Percentiles rank a stretch among this genome's conserved stretches.
phyloP scores from a whole-genome alignment of 2,329 filamentous ascomycete genomes.

The Colletotrichum scovillei region DNA sequence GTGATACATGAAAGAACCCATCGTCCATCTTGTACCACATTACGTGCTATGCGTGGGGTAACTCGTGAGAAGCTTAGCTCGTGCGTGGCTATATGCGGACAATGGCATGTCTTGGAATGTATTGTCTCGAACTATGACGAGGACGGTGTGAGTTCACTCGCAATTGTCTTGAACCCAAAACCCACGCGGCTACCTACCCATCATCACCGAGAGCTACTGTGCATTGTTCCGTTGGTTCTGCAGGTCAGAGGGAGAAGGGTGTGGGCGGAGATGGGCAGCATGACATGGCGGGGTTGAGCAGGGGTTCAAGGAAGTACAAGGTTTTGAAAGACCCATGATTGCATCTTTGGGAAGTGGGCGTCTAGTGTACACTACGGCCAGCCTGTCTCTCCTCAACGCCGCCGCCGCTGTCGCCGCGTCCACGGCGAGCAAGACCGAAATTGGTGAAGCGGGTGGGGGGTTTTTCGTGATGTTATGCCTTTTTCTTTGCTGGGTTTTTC shows the following conservation, averaged over 20 bases:
- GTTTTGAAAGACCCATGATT: conserved; percentile 19
- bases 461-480: neutral
- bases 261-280: conserved; percentile 28
- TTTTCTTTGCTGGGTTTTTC: neutral
- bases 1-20: neutral
- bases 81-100: neutral
- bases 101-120: neutral
- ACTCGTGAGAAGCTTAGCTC: neutral
- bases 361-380: neutral
- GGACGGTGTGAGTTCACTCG: neutral
- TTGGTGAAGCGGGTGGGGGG: neutral
- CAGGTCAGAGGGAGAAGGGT: neutral
- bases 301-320: neutral
- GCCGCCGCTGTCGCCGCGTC: conserved; percentile 11
- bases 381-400: neutral
- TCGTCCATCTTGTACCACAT: neutral
- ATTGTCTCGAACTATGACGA: neutral
- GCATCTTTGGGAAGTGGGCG: conserved; percentile 23
- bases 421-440: conserved; percentile 1
- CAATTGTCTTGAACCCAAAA: neutral
- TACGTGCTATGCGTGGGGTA: neutral
- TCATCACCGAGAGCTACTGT: neutral
- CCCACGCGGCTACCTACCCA: neutral
- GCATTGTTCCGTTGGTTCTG: neutral
- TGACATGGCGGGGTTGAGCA: conserved; percentile 33